Conservation (phyloP, 257 asterid species). For the Buddleja alternifolia region DNA sequence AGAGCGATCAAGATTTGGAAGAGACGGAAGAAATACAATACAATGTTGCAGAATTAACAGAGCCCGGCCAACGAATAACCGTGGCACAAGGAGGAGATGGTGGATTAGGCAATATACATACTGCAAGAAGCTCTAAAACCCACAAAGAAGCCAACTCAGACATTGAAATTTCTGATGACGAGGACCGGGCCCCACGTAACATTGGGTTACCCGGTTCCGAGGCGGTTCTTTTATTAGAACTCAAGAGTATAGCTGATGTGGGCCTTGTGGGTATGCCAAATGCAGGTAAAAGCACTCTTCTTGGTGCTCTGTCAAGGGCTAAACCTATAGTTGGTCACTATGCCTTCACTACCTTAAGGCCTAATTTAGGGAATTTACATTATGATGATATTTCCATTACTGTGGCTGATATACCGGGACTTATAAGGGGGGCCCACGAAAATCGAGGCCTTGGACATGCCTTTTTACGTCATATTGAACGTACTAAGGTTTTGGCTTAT, state of each 20-base stretch:
- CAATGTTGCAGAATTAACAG: conserved; percentile 80
- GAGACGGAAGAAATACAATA: conserved; percentile 48
- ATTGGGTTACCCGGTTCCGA: conserved; percentile 74
- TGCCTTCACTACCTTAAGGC: conserved; percentile 95
- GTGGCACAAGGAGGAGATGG: conserved; percentile 90
- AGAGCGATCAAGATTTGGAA: conserved; percentile 48
- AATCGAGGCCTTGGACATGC: conserved; percentile 95
- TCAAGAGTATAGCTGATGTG: conserved; percentile 90
- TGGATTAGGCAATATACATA: conserved; percentile 73
- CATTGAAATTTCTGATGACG: conserved; percentile 44
- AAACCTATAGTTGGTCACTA: conserved; percentile 81
- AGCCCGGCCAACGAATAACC: conserved; percentile 72
- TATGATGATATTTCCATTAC: conserved; percentile 75
- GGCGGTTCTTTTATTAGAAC: conserved; percentile 70
- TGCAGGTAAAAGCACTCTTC: conserved; percentile 96
- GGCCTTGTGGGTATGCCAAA: conserved; percentile 97
- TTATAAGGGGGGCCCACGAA: conserved; percentile 85
- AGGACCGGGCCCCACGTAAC: conserved; percentile 30
- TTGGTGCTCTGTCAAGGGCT: conserved; percentile 89
- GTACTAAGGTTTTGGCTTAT: conserved; percentile 83
- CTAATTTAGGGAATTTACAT: conserved; percentile 77
- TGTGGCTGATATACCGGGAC: conserved; percentile 93
- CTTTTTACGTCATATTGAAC: conserved; percentile 86
- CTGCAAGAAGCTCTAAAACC: conserved; percentile 31
- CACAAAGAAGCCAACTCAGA: conserved; percentile 34